These are phyloP conservation scores for Botrytis fabae DNA, from an alignment of 2,329 filamentous ascomycete species.

Conservation along the genomic window DNA sequence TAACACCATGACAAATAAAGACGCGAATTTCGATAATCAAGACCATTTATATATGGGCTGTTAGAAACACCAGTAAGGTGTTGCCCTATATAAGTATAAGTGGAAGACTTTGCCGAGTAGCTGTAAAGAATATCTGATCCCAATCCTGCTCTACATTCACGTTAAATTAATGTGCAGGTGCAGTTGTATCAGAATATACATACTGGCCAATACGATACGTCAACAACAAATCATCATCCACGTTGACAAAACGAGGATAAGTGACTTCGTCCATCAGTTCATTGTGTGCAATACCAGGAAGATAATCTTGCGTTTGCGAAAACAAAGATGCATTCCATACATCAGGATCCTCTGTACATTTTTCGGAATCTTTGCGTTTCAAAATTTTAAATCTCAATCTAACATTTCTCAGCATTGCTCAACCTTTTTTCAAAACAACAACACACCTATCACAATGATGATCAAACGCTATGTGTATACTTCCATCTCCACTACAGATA, in stretches of 20 bases:
- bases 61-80: constrained; percentile 34
- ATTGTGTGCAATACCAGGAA: constrained; percentile 31
- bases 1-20: constrained; percentile 38
- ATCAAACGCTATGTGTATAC: constrained; percentile 35
- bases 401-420: constrained; percentile 8
- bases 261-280: constrained; percentile 32
- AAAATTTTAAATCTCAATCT: constrained; percentile 34
- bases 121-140: constrained; percentile 34
- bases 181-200: constrained; percentile 13
- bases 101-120: constrained; percentile 30
- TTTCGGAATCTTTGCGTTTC: constrained; percentile 1
- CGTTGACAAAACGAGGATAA: constrained; percentile 36
- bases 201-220: constrained; percentile 36
- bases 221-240: constrained; percentile 33
- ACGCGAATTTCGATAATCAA: constrained; percentile 29
- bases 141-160: constrained; percentile 31
- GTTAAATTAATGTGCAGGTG: neutral
- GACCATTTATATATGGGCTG: constrained; percentile 37
- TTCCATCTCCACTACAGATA: constrained; percentile 33
- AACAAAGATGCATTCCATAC: constrained; percentile 31
- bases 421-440: neutral
- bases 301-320: constrained; percentile 26
- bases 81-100: constrained; percentile 33
- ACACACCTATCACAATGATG: constrained; percentile 35
- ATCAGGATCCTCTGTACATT: neutral